Base-by-base conservation (phyloP, 306 rosid species). In the Senna tora region DNA sequence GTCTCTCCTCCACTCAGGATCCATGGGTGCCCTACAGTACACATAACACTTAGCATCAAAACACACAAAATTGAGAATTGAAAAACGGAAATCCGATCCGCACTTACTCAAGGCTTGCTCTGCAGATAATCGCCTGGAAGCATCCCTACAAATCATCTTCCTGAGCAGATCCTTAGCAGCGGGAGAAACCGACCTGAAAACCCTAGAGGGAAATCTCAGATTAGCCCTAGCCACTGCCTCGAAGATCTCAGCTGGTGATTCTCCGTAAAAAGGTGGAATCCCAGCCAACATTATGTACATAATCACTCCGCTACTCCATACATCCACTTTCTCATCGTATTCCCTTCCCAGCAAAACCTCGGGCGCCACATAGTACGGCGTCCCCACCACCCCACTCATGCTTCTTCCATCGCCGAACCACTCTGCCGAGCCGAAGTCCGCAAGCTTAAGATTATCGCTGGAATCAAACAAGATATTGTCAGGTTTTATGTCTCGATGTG, bases 341-440 rank as follows among this genome's bases (percentile, higher is more conserved):
- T 85, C 86, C 11, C 81, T 69, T 2, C 96, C 99, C 81, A 86
- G 12, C 71, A 94, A 25, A 3, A 94, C 96, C 85, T 94, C 96
- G 14, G 96, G 98, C 11, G 95, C 90, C 5, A 94, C 90, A 2
- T 94, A 94, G n/a, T 91, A 94, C 30, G 97, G 99, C 77, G 96
- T 91, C 4, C 96, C 97, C 30, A 94, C 96, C 30, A 94, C 87
- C 0, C 96, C 97, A 10, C 33, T 84, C 80, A 80, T 69, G 36
- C 38, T 41, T 11, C 85, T 76, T 2, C 80, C 94, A 12, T 91
- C 87, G 0, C 75, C 73, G 20, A 83, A 81, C 97, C 95, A 91
- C 75, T 82, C 90, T 0, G 99, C 96, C 0, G 97, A 94, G 4
- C 99, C 99, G 25, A 94, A 94, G 19, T 94, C 99, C 0, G 88